Evolutionary conservation across 139 green algal genomes (phyloP), one percentile per base, ranked within the genome.

Genomic region (Ettlia oleoabundans): DNA sequence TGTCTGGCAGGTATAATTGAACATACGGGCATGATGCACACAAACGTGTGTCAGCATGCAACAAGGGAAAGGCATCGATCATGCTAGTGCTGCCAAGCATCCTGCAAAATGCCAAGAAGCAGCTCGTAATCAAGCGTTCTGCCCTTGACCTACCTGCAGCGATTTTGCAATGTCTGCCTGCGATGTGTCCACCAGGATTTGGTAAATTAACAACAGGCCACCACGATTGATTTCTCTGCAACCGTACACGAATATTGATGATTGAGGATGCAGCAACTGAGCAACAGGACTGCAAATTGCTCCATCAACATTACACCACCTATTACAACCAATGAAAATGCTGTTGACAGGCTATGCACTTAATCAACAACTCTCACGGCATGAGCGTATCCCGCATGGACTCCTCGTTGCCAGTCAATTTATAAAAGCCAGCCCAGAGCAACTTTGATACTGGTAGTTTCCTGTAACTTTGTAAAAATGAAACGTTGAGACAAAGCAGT

Each of bases 141-240:
- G 15, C 13, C 47, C 47, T 15, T 15, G 10, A 15, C 47, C 13
- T 24, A 51, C 81, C 71, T 82, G 61, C 81, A 86, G 58, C 47
- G 82, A 22, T 41, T 37, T 81, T 30, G 55, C 64, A 8, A 87
- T 70, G 37, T 87, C 53, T 3, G 40, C 52, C 41, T 58, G 43
- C 6, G 75, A 66, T 0, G 83, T 83, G n/a, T 85, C 79, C 41
- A 89, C 33, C 30, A 90, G 33, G 7, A 90, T 83, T 32, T 90
- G 33, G 63, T 90, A 90, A 19, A 90, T 67, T 24, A 90, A 53
- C 26, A 37, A 72, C 58, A 90, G 58, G 1, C 86, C 86, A 13
- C 77, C 51, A 3, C 35, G 24, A 63, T 90, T 90, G 61, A 90
- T 68, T 37, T 89, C 84, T 19, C 82, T 86, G 82, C 64, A 73